Evolutionary conservation across 202 grass and related monocot species (phyloP), one percentile per base, ranked within the genome.

Genomic region (Musa balbisiana): DNA sequence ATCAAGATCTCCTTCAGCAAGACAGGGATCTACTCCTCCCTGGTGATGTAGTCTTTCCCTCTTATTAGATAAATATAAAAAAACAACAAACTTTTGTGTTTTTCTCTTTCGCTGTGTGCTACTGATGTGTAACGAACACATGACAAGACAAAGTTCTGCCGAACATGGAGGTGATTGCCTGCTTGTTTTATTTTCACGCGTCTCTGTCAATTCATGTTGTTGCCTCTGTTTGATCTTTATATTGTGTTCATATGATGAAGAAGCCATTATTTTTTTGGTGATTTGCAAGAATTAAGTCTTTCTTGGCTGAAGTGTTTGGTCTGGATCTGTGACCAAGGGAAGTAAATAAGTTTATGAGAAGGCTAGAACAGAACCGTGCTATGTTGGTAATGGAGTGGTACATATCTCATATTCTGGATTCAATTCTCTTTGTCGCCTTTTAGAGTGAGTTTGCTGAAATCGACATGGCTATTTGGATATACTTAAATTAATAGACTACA

Each of bases 1-100:
- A 25, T 92, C 87, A 51, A 81, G 73, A 25, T 96, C 92, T 87
- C 92, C 87, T 43, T 92, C 85, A 3, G 78, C 73, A 12, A 86
- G 79, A 66, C 81, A 87, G 79, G 92, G 77, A 65, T 96, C 92
- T 3, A 82, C 88, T 21, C 83, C 80, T 84, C 88, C 88, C 43
- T 96, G 88, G 86, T 96, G 84, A 96, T 85, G 27, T 50, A 59
- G 10, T 49, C 16, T 62, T 33, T 10, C 55, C 51, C 29, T 49
- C 2, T 21, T 33, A 49, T 66, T 27, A 62, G 15, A 21, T 75
- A 10, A 49, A 62, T 16, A 49, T 75, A 17, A 60, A 58, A 60
- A 59, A 3, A n/a, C 10, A 54, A 3, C 15, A 65, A 65, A 3
- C 55, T 19, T 60, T n/a, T 60, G 10, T 74, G 10, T 49, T 11